Evolutionary conservation across 2,329 filamentous ascomycete genomes (phyloP), one percentile per base, ranked within the genome.

Genomic region (Neonectria neomacrospora): DNA sequence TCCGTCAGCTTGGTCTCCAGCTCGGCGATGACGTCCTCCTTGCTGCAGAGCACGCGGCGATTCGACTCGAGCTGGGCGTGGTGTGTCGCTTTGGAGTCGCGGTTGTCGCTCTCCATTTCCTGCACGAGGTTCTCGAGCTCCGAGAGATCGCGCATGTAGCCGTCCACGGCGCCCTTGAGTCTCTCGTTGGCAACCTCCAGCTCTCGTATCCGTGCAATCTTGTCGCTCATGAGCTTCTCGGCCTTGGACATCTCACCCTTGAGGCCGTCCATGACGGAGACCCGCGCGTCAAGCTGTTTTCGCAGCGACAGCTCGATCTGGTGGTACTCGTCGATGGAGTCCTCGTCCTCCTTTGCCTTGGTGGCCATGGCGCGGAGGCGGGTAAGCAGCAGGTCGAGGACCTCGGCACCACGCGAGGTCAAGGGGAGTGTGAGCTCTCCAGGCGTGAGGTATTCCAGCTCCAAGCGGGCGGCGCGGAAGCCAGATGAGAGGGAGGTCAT

Each of bases 391-490:
- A 88, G 79, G 60, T 87, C 85, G 0, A 90, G 80, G 0, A 90
- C 80, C 54, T 85, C 81, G 1, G 83, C 83, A 2, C 86, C 86
- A 53, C 83, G 82, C 0, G 82, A 82, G 0, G 81, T 81, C 0
- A 88, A 76, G 0, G 86, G 85, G 0, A 88, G 79, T 0, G 80
- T 70, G n/a, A 84, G 77, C 71, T 90, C 87, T 6, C 87, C 87
- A 0, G 87, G 87, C 0, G 82, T 85, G 20, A 89, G 80, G 69
- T 89, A 89, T 73, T 90, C 88, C 2, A 90, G 82, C 67, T 90
- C 87, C 0, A 89, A 77, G 1, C 88, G 82, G 1, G 87, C 87
- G 2, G 83, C 75, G 20, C 87, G 84, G 76, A 90, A 85, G 2
- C 83, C 80, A 2, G 78, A 65, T 0, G 80, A 73, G 12, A 90